A percentile compares a stretch with the other conserved stretches of the same genome.
Conservation (phyloP, 202 grass and related monocot genomes). For the Saccharum hybrid region DNA sequence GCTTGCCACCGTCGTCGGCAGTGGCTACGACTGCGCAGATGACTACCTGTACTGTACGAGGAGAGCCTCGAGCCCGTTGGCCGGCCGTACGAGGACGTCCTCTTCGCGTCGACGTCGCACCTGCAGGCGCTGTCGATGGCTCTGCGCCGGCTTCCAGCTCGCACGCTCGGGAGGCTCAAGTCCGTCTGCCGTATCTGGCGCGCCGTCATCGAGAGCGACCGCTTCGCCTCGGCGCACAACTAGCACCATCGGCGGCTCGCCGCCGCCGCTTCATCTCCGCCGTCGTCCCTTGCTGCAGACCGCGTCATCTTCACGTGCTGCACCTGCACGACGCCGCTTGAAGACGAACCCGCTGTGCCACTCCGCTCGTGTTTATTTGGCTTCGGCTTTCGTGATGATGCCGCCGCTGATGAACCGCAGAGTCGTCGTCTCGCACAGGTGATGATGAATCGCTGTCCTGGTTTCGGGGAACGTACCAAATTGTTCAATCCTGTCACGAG, state of each 20-base stretch:
- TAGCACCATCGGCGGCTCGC: not conserved
- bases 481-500: not conserved
- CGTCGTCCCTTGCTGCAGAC: not conserved
- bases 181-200: not conserved
- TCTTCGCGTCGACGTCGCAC: not conserved
- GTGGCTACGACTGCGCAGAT: not conserved
- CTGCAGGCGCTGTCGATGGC: not conserved
- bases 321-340: not conserved
- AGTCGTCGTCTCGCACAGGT: not conserved
- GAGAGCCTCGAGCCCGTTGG: not conserved
- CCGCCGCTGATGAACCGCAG: not conserved
- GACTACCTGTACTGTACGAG: not conserved
- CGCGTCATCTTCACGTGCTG: not conserved
- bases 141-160: not conserved
- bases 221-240: not conserved
- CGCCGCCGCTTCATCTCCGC: not conserved
- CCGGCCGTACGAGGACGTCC: not conserved
- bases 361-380: no score
- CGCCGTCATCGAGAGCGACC: constrained; percentile 7
- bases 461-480: not conserved
- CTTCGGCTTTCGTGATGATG: no score
- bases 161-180: not conserved
- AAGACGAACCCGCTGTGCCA: not conserved
- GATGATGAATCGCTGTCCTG: not conserved
- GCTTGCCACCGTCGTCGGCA: not conserved